Evolutionary conservation across 1,139 yeast species (phyloP).

Genomic region (Kodamaea sp.): DNA sequence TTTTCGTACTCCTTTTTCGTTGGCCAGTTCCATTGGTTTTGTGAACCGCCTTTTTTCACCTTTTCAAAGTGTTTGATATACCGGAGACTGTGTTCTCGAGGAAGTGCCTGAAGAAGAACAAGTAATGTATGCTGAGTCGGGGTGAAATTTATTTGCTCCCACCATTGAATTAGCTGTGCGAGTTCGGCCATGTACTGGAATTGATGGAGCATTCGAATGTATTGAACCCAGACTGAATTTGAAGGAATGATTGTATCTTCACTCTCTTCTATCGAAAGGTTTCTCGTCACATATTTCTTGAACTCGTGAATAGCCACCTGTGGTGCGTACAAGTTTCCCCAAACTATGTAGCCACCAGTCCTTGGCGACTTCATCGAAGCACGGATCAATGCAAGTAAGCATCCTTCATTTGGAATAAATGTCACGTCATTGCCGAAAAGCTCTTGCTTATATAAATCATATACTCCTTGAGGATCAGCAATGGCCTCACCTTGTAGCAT

Average conservation of each 20-base stretch:
- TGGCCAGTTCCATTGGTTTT: slow-evolving; percentile 18
- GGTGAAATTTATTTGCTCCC: slow-evolving; percentile 50
- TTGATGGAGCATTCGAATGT: slow-evolving; percentile 47
- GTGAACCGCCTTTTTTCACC: slow-evolving; percentile 9
- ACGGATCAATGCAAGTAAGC: slow-evolving; percentile 42
- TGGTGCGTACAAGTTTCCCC: slow-evolving; percentile 54
- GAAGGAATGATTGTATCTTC: slow-evolving; percentile 40
- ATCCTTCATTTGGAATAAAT: slow-evolving; percentile 31
- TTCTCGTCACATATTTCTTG: slow-evolving; percentile 28
- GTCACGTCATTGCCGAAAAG: slow-evolving; percentile 12
- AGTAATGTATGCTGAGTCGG: slow-evolving; percentile 43
- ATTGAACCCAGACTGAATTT: slow-evolving; percentile 46
- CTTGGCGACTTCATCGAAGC: slow-evolving; percentile 27
- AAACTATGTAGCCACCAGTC: slow-evolving; percentile 21
- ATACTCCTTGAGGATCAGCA: slow-evolving; percentile 10
- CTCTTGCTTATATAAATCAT: slow-evolving; percentile 15
- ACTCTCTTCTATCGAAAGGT: slow-evolving; percentile 16
- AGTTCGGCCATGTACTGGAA: slow-evolving; percentile 50
- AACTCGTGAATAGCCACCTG: slow-evolving; percentile 63
- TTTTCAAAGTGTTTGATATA: slow-evolving; percentile 39
- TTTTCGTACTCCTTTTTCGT: slow-evolving; percentile 4
- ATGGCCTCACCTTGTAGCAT: slow-evolving; percentile 47
- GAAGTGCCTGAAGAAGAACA: slow-evolving; percentile 37
- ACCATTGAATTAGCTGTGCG: slow-evolving; percentile 50
- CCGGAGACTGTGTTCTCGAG: slow-evolving; percentile 35